A percentile compares a stretch with the other conserved stretches of the same genome.
Evolutionary conservation across 1,139 yeast species (phyloP).

Genomic region (Tardiomyces depauwii): DNA sequence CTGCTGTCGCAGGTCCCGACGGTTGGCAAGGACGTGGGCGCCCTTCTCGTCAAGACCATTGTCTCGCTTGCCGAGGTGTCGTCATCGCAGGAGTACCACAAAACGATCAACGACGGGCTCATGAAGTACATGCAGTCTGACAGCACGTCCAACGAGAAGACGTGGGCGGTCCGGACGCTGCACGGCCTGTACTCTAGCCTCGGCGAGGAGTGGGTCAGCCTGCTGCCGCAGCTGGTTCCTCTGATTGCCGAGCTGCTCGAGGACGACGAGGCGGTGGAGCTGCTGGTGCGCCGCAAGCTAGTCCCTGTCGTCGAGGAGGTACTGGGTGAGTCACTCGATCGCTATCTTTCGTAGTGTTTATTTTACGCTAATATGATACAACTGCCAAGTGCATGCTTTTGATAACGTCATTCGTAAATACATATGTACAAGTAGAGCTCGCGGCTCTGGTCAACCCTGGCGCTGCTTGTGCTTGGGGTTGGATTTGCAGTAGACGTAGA

Average conservation of each 20-base stretch:
- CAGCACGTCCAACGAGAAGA: conserved; percentile 41
- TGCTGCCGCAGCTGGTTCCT: conserved; percentile 92
- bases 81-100: conserved; percentile 77
- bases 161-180: conserved; percentile 74
- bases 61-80: conserved; percentile 59
- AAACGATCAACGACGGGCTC: conserved; percentile 44
- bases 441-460: conserved; percentile 52
- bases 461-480: conserved; percentile 95
- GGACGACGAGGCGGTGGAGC: conserved; percentile 88
- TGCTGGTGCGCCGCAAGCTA: conserved; percentile 84
- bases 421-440: neutral
- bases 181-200: conserved; percentile 78
- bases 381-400: neutral
- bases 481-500: conserved; percentile 83
- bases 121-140: conserved; percentile 43
- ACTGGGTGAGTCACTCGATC: conserved; percentile 88
- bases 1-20: conserved; percentile 54
- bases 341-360: conserved; percentile 52
- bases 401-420: neutral
- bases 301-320: conserved; percentile 87
- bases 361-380: neutral
- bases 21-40: conserved; percentile 53
- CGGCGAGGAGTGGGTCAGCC: conserved; percentile 89
- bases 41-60: conserved; percentile 64
- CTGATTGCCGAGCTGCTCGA: conserved; percentile 89